Evolutionary conservation across 176 grass and related monocot genomes (phyloP).

Genomic region (barley (Hordeum vulgare)): DNA sequence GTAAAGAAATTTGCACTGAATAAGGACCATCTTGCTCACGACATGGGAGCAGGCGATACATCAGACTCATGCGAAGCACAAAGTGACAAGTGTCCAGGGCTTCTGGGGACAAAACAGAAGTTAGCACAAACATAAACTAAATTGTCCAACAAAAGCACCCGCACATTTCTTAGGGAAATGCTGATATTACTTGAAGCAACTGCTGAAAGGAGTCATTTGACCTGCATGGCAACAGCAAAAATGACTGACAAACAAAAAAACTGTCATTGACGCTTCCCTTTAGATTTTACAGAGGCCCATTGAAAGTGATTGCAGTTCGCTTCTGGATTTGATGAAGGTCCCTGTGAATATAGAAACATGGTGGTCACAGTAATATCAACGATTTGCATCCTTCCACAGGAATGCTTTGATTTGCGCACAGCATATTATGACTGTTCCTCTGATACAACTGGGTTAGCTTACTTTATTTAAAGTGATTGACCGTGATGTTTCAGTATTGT

Average conservation of each 20-base stretch:
- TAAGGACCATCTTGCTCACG: neutral
- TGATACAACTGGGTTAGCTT: conserved; percentile 49
- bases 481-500: neutral
- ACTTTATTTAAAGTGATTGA: conserved; percentile 16
- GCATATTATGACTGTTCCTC: conserved; percentile 5
- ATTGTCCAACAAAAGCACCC: neutral
- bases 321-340: conserved; percentile 81
- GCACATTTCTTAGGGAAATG: neutral
- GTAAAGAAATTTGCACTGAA: neutral
- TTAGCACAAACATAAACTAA: neutral
- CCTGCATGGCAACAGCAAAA: neutral
- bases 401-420: neutral
- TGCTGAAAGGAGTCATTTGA: neutral
- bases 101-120: neutral
- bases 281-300: conserved; percentile 75
- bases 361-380: neutral
- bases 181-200: neutral
- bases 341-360: conserved; percentile 40
- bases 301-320: conserved; percentile 89
- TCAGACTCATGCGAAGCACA: neutral
- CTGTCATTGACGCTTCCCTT: conserved; percentile 47
- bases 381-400: neutral
- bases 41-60: neutral
- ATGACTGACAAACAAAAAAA: neutral
- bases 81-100: neutral